A percentile compares a stretch with the other conserved stretches of the same genome.
Evolutionary conservation across 2,329 filamentous ascomycete species (phyloP).

Genomic region (Trematosphaeria pertusa): DNA sequence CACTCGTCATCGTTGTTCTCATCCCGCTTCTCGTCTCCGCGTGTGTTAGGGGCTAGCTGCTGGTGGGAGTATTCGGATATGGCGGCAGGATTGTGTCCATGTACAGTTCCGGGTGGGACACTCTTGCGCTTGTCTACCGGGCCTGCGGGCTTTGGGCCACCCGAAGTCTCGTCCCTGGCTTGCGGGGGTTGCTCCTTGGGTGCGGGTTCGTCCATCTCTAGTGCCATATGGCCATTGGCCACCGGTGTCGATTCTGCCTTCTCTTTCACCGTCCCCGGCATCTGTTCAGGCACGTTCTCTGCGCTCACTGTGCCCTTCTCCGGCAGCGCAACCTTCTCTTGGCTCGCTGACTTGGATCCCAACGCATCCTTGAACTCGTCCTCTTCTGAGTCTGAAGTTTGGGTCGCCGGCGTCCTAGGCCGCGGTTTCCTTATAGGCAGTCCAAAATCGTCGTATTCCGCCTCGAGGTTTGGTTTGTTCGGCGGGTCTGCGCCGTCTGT

Average conservation of each 20-base stretch:
- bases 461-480: slow-evolving; percentile 19
- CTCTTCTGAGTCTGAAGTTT: slow-evolving; percentile 32
- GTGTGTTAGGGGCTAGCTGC: slow-evolving; percentile 65
- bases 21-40: slow-evolving; percentile 55
- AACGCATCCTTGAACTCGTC: slow-evolving; percentile 40
- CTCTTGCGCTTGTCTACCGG: slow-evolving; percentile 17
- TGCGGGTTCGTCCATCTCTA: slow-evolving; percentile 15
- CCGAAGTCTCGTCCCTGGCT: slow-evolving; percentile 5
- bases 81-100: slow-evolving; percentile 10
- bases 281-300: slow-evolving; percentile 17
- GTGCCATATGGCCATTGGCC: slow-evolving; percentile 22
- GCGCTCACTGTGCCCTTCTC: slow-evolving; percentile 18
- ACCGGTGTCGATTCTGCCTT: slow-evolving; percentile 17
- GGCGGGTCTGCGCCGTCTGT: slow-evolving; percentile 18
- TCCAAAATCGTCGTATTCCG: slow-evolving; percentile 74
- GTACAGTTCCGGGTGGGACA: too few relatives aligned
- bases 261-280: slow-evolving; percentile 9
- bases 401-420: slow-evolving; percentile 34
- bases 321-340: slow-evolving; percentile 37
- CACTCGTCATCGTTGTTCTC: slow-evolving; percentile 76
- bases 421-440: slow-evolving; percentile 65
- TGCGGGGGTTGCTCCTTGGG: slow-evolving; percentile 17
- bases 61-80: slow-evolving; percentile 93
- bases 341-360: slow-evolving; percentile 28
- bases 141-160: slow-evolving; percentile 2